phyloP scores from a whole-genome alignment of 2,329 filamentous ascomycete species.

The Monilinia aucupariae region DNA sequence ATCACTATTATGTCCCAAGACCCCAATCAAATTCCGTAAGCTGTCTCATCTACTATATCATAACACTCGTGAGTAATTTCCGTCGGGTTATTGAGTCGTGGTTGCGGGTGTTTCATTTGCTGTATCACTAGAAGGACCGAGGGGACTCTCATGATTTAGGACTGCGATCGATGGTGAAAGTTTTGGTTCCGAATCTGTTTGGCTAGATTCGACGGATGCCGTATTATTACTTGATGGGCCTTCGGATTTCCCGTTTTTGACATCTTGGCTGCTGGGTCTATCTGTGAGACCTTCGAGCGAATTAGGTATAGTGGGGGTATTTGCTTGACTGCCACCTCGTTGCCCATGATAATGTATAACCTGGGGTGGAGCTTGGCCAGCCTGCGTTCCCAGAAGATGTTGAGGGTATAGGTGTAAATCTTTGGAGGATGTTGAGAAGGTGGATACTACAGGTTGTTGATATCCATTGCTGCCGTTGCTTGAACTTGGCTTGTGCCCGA shows the following conservation, averaged over 20 bases:
- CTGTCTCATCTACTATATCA: conserved; percentile 7
- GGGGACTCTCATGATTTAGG: neutral
- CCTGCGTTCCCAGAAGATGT: conserved; percentile 56
- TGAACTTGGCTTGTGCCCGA: conserved; percentile 44
- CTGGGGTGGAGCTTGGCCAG: conserved; percentile 58
- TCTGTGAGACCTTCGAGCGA: conserved; percentile 29
- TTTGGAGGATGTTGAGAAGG: conserved; percentile 65
- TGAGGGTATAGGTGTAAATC: conserved; percentile 64
- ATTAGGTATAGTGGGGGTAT: conserved; percentile 50
- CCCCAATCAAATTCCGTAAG: neutral
- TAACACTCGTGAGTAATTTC: conserved; percentile 2
- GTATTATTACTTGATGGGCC: conserved; percentile 15
- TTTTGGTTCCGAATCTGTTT: neutral
- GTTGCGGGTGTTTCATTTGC: conserved; percentile 1
- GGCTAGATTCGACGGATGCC: neutral
- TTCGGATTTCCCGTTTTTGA: conserved; percentile 24
- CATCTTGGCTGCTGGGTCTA: conserved; percentile 29
- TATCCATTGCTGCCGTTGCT: conserved; percentile 53
- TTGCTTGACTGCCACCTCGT: conserved; percentile 60
- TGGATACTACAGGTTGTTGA: conserved; percentile 61
- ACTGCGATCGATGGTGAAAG: neutral
- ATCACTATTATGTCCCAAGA: conserved; percentile 5
- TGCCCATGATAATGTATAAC: conserved; percentile 64
- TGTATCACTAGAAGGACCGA: neutral
- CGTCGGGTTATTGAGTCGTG: neutral